These are phyloP conservation scores for Fusarium nodosum DNA, from an alignment of 2,329 filamentous ascomycete species.

Conservation along the genomic window DNA sequence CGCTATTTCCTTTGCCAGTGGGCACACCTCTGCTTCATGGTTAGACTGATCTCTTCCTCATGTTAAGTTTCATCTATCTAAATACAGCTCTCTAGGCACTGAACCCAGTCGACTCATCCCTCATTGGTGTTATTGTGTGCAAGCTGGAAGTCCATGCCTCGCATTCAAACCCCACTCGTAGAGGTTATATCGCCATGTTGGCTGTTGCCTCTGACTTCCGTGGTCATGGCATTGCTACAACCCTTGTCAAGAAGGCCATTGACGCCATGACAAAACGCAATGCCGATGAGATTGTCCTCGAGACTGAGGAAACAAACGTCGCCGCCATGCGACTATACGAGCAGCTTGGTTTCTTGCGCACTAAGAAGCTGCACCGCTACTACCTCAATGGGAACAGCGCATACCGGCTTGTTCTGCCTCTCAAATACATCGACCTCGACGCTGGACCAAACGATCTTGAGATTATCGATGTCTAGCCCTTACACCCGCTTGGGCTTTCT, in stretches of 20 bases:
- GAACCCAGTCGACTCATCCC: constrained; percentile 69
- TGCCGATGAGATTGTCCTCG: constrained; percentile 94
- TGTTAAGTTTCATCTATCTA: constrained; percentile 25
- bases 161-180: constrained; percentile 78
- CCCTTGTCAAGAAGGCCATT: constrained; percentile 89
- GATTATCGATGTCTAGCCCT: constrained; percentile 44
- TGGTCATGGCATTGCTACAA: constrained; percentile 88
- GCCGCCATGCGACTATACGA: constrained; percentile 95
- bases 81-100: constrained; percentile 62
- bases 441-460: constrained; percentile 55
- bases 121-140: constrained; percentile 93
- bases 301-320: constrained; percentile 94
- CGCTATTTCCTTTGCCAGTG: constrained; percentile 98
- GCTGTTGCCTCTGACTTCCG: constrained; percentile 86
- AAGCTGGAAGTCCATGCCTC: constrained; percentile 93
- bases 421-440: constrained; percentile 69
- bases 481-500: constrained; percentile 2
- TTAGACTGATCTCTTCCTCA: constrained; percentile 53
- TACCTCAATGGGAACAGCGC: constrained; percentile 97
- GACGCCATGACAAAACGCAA: constrained; percentile 87
- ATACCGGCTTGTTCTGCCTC: constrained; percentile 85
- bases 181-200: constrained; percentile 98
- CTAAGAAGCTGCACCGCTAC: constrained; percentile 93
- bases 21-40: constrained; percentile 97
- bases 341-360: constrained; percentile 88